Percentiles rank a stretch among this genome's conserved stretches.
phyloP scores from a whole-genome alignment of 176 grass and related monocot genomes.

The Lolium rigidum region DNA sequence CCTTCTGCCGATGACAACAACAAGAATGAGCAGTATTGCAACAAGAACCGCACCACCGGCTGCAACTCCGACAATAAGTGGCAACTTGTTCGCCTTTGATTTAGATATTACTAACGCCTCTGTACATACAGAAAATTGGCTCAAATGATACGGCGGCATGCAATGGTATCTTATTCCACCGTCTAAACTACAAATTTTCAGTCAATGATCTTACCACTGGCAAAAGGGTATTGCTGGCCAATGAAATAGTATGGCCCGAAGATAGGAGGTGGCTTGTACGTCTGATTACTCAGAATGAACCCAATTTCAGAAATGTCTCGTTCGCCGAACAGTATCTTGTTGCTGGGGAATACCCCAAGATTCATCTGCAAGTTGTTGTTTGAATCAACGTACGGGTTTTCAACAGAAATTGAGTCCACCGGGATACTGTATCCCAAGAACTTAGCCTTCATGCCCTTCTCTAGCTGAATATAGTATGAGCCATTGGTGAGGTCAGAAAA shows the following conservation, averaged over 20 bases:
- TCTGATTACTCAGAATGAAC: conserved; percentile 79
- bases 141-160: conserved; percentile 3
- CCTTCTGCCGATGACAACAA: conserved; percentile 40
- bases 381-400: conserved; percentile 43
- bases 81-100: conserved; percentile 42
- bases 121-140: neutral
- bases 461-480: conserved; percentile 54
- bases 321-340: conserved; percentile 44
- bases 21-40: conserved; percentile 32
- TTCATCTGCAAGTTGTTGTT: conserved; percentile 60
- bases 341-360: conserved; percentile 60
- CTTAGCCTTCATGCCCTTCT: conserved; percentile 39
- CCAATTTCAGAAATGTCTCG: conserved; percentile 50
- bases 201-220: conserved; percentile 52
- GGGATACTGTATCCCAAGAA: conserved; percentile 16
- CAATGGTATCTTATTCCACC: neutral
- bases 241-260: conserved; percentile 83
- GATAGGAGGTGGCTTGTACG: conserved; percentile 41
- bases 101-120: neutral
- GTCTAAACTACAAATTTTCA: neutral
- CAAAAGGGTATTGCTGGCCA: conserved; percentile 43
- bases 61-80: conserved; percentile 58
- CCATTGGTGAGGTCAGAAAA: conserved; percentile 72
- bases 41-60: conserved; percentile 56
- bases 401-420: conserved; percentile 61